Evolutionary conservation across 768 basidiomycete genomes (phyloP).

Genomic region (Pulveroboletus frians): DNA sequence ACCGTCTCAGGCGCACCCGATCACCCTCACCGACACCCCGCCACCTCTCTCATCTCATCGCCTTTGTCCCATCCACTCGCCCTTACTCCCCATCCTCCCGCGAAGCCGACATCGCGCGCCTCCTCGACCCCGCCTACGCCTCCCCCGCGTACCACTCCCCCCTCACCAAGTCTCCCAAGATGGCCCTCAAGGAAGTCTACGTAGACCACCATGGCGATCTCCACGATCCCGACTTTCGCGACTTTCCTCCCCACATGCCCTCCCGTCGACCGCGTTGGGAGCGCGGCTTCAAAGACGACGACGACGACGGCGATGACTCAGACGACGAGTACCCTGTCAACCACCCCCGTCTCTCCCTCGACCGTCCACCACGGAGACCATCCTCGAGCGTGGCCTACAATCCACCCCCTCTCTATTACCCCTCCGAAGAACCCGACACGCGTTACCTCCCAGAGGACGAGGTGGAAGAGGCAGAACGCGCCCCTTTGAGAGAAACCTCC

Average conservation of each 20-base stretch:
- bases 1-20: slow-evolving; percentile 21
- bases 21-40: slow-evolving; percentile 30
- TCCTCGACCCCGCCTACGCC: slow-evolving; percentile 62
- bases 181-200: slow-evolving; percentile 36
- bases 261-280: slow-evolving; percentile 35
- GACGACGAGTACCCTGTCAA: slow-evolving; percentile 25
- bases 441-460: slow-evolving; percentile 24
- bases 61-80: slow-evolving; percentile 10
- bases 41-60: slow-evolving; percentile 6
- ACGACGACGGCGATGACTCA: slow-evolving; percentile 15
- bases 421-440: slow-evolving; percentile 29
- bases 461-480: slow-evolving; percentile 20
- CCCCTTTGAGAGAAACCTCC: slow-evolving; percentile 27
- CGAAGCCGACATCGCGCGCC: slow-evolving; percentile 52
- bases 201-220: slow-evolving; percentile 58
- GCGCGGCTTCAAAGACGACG: slow-evolving; percentile 25
- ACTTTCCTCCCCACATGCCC: slow-evolving; percentile 43
- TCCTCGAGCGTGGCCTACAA: slow-evolving; percentile 21
- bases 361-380: slow-evolving; percentile 19
- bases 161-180: slow-evolving; percentile 11
- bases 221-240: slow-evolving; percentile 64
- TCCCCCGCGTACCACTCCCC: slow-evolving; percentile 28
- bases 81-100: slow-evolving; percentile 35
- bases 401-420: slow-evolving; percentile 21
- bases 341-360: slow-evolving; percentile 16